A percentile compares a stretch with the other conserved stretches of the same genome.
Conservation (phyloP, 768 basidiomycete genomes). For the Amanita rubescens region DNA sequence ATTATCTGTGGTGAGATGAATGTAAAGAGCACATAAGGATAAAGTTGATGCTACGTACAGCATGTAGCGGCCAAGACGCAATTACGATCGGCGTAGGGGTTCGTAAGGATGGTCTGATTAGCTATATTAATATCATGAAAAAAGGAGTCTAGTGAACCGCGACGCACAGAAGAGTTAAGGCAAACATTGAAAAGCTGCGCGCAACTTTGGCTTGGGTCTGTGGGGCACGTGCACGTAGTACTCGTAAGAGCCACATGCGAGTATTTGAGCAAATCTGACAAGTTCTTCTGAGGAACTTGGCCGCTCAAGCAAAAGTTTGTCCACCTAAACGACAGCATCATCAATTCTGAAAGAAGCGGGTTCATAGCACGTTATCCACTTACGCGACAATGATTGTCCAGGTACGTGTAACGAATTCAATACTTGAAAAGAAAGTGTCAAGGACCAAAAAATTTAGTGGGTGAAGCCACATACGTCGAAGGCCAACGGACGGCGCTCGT, state of each 20-base stretch:
- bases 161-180: conserved; percentile 1
- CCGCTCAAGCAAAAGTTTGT: conserved; percentile 10
- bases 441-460: neutral
- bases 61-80: conserved; percentile 9
- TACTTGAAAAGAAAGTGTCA: neutral
- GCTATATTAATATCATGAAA: neutral
- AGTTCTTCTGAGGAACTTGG: conserved; percentile 7
- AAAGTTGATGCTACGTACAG: conserved; percentile 4
- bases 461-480: neutral
- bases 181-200: conserved; percentile 8
- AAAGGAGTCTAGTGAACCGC: neutral
- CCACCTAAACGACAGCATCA: conserved; percentile 3
- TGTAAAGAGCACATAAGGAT: neutral
- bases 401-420: neutral
- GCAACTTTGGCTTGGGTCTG: conserved; percentile 10
- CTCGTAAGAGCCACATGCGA: conserved; percentile 7
- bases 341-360: neutral
- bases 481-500: conserved; percentile 5
- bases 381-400: conserved; percentile 11
- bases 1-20: neutral
- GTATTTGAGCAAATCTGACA: conserved; percentile 10
- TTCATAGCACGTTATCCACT: neutral
- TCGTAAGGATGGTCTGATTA: conserved; percentile 7
- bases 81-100: conserved; percentile 8
- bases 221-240: conserved; percentile 4